Conservation (phyloP, 371 early-diverging fungal genomes). For the Mucor velutinosus region DNA sequence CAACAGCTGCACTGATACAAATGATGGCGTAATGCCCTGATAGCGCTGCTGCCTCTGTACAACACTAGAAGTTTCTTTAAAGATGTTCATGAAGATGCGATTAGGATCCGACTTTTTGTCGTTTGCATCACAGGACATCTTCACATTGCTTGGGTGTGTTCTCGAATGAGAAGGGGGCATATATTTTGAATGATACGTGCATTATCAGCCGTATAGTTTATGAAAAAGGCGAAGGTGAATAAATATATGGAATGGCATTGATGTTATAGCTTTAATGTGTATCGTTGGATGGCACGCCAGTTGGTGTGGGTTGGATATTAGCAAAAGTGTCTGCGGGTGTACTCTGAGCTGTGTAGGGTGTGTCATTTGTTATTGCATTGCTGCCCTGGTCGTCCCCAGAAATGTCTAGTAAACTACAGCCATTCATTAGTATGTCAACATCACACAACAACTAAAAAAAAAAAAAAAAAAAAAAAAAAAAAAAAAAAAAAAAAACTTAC, state of each 20-base stretch:
- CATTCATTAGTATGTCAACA: neutral
- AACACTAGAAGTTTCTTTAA: too few species aligned
- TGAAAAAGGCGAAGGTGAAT: neutral
- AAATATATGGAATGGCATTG: neutral
- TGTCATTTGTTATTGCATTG: neutral
- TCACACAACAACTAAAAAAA: neutral
- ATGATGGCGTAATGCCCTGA: too few species aligned
- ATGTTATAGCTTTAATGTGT: neutral
- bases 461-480: too few species aligned
- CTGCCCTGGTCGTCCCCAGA: neutral
- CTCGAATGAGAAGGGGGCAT: too few species aligned
- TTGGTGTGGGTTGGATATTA: conserved; percentile 1
- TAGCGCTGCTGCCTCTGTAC: too few species aligned
- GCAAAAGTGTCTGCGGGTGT: neutral
- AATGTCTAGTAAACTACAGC: conserved; percentile 23
- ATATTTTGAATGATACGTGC: neutral
- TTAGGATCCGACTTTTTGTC: too few species aligned
- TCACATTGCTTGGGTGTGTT: too few species aligned
- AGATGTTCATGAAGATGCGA: too few species aligned
- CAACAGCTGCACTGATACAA: too few species aligned
- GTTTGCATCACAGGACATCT: too few species aligned
- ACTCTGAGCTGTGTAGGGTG: neutral
- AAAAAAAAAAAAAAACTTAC: too few species aligned
- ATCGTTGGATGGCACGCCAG: conserved; percentile 1
- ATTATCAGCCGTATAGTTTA: neutral